Evolutionary conservation across 2,329 filamentous ascomycete species (phyloP), one percentile per base, ranked within the genome.

Genomic region (Fusarium cicatricum): DNA sequence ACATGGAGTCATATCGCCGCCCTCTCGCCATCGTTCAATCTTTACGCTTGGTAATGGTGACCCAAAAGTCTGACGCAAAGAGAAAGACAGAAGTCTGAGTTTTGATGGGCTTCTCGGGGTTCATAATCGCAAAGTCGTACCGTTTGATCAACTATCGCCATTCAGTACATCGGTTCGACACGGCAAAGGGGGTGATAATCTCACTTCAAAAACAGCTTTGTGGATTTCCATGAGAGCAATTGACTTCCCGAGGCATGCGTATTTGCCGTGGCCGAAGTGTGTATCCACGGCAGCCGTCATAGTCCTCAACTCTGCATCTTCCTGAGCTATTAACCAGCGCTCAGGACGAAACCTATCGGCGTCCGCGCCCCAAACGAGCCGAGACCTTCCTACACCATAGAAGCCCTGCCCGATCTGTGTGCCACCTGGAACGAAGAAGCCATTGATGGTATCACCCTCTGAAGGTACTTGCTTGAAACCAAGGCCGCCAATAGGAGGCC

Each of bases 391-490:
- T 48, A 86, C 64, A 3, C 83, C 82, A 75, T 82, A 83, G 2
- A 80, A 81, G 46, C 85, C 85, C 19, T 82, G 76, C 0, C 82
- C 83, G 8, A 86, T 68, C 10, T 76, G 70, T 0, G 82, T 84
- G 16, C 83, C 84, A 2, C 77, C 82, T 1, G 80, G 79, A 32
- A 85, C 75, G 56, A 78, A 76, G 12, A 75, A 68, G 6, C 82
- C 83, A 43, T 82, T 81, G 16, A 85, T 71, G 52, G 79, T 77
- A 31, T 78, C 79, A 8, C 83, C 84, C 59, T 78, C 78, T 1
- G 78, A 75, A 0, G 84, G 83, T 0, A 80, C 81, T 1, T 82
- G 76, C 14, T 80, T 80, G 65, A 85, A 85, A 64, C 82, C 82
- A 11, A 85, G 59, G 1, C 75, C 75, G 1, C 79, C 81, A 2